phyloP scores from a whole-genome alignment of 108 stramenopile species.

The Cyclotella atomus region DNA sequence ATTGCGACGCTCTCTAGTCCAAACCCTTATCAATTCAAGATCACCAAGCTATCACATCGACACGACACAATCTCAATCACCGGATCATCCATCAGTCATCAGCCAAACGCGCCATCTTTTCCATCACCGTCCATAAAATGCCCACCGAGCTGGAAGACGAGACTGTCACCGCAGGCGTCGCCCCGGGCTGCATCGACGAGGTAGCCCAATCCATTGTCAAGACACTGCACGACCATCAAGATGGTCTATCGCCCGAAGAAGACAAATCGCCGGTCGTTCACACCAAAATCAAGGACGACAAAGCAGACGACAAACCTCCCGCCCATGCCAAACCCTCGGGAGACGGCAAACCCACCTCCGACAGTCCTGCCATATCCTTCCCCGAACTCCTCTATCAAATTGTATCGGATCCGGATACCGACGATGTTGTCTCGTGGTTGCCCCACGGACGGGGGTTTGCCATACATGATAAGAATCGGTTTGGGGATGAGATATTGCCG shows the following conservation, averaged over 20 bases:
- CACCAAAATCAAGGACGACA: background rate
- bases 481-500: constrained; percentile 76
- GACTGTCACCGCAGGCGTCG: no score
- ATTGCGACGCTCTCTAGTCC: no score
- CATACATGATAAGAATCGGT: constrained; percentile 58
- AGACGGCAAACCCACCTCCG: background rate
- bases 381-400: constrained; percentile 28
- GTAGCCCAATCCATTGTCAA: background rate
- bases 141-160: no score
- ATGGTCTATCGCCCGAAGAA: no score
- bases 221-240: background rate
- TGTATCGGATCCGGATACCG: constrained; percentile 40
- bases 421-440: constrained; percentile 63
- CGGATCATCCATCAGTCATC: no score
- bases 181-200: background rate
- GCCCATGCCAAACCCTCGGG: background rate
- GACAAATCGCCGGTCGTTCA: no score
- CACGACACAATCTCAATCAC: no score
- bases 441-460: constrained; percentile 72
- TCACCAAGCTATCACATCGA: no score
- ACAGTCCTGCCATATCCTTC: background rate
- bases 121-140: no score
- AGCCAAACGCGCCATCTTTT: no score
- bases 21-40: no score
- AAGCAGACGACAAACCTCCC: background rate